Conservation (phyloP, 805 yeast species). For the Saturnispora halmiae region DNA sequence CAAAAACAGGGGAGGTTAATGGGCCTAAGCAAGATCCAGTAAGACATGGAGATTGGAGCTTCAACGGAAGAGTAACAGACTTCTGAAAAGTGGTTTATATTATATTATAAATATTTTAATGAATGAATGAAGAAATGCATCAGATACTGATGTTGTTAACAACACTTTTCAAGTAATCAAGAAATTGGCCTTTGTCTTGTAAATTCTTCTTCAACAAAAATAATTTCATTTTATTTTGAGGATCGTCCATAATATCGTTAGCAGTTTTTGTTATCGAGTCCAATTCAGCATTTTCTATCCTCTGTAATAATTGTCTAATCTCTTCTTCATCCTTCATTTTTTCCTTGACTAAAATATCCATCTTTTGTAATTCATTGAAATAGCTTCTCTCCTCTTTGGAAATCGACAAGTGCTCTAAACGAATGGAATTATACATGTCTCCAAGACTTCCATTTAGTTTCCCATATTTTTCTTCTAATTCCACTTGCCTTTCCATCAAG, state of each 20-base stretch:
- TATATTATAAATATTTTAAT: not conserved
- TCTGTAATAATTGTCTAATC: conserved; percentile 12
- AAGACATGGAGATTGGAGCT: conserved; percentile 78
- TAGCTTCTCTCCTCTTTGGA: conserved; percentile 23
- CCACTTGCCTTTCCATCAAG: conserved; percentile 23
- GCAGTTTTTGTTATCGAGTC: conserved; percentile 8
- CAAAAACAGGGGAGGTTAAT: conserved; percentile 88
- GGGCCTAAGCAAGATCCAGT: conserved; percentile 98
- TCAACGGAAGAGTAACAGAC: conserved; percentile 94
- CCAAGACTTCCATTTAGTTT: conserved; percentile 9
- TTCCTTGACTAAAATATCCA: conserved; percentile 13
- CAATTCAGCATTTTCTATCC: conserved; percentile 17
- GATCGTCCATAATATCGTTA: conserved; percentile 7
- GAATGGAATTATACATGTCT: conserved; percentile 2
- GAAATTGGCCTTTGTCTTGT: conserved; percentile 12
- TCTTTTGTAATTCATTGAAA: conserved; percentile 19
- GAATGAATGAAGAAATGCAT: not conserved
- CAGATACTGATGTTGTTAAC: conserved; percentile 6
- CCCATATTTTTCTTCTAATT: conserved; percentile 16
- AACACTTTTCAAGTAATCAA: conserved; percentile 11
- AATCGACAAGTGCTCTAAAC: conserved; percentile 14
- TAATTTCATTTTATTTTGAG: conserved; percentile 9
- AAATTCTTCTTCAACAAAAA: conserved; percentile 17
- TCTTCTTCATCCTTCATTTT: conserved; percentile 17
- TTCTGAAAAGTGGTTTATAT: conserved; percentile 37